phyloP scores from a whole-genome alignment of 1,139 yeast species.

The Sugiyamaella pinicola region DNA sequence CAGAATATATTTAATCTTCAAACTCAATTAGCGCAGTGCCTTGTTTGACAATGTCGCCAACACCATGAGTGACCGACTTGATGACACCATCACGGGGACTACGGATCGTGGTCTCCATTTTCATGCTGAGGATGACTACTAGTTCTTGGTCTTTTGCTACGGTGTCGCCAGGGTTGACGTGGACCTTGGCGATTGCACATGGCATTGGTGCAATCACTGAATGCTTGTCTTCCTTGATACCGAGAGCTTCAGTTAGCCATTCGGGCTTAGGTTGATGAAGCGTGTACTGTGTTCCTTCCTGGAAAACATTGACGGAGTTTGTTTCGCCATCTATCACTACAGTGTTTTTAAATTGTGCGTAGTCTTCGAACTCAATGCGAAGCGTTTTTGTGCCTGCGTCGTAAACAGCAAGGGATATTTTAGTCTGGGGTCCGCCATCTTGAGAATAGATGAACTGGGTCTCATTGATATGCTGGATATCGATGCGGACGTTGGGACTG shows the following conservation, averaged over 20 bases:
- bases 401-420: slow-evolving; percentile 23
- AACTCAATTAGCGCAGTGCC: slow-evolving; percentile 42
- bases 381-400: slow-evolving; percentile 26
- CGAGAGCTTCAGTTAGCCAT: slow-evolving; percentile 40
- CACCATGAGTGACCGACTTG: slow-evolving; percentile 38
- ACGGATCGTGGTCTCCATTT: slow-evolving; percentile 50
- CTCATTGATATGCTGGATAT: slow-evolving; percentile 13
- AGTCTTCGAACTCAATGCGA: slow-evolving; percentile 30
- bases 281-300: slow-evolving; percentile 38
- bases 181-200: slow-evolving; percentile 40
- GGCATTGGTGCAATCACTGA: slow-evolving; percentile 44
- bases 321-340: slow-evolving; percentile 34
- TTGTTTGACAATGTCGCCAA: slow-evolving; percentile 41
- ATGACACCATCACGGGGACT: slow-evolving; percentile 38
- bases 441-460: slow-evolving; percentile 24
- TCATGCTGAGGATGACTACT: slow-evolving; percentile 50
- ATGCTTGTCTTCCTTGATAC: slow-evolving; percentile 36
- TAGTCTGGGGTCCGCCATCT: slow-evolving; percentile 20
- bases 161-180: slow-evolving; percentile 40
- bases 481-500: slow-evolving; percentile 9
- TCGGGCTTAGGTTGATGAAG: slow-evolving; percentile 37
- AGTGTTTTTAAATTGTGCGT: slow-evolving; percentile 36
- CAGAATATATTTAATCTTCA: slow-evolving; percentile 32
- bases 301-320: slow-evolving; percentile 38
- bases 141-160: slow-evolving; percentile 43